Conservation (phyloP, 768 basidiomycete genomes). For the Tubosaeta sp. region DNA sequence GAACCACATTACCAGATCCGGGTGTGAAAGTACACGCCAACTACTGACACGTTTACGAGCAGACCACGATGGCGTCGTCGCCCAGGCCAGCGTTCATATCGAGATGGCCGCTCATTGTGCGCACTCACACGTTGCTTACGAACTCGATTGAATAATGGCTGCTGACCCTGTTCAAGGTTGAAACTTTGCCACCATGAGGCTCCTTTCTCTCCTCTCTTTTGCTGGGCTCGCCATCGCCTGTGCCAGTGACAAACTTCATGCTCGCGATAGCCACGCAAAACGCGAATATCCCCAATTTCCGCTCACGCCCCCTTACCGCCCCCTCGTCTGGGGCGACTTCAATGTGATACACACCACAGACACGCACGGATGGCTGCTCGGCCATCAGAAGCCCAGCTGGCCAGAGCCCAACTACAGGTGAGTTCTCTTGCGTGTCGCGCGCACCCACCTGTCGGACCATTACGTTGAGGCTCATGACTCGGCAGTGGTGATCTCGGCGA, state of each 20-base stretch:
- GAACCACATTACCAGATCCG: neutral
- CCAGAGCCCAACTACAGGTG: conserved; percentile 76
- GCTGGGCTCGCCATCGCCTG: conserved; percentile 21
- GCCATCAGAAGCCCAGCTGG: conserved; percentile 70
- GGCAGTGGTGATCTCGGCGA: conserved; percentile 67
- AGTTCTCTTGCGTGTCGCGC: conserved; percentile 6
- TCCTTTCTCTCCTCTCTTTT: conserved; percentile 16
- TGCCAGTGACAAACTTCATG: conserved; percentile 12
- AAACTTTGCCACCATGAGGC: neutral
- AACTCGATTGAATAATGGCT: neutral
- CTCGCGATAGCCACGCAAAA: conserved; percentile 27
- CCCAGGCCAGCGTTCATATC: neutral
- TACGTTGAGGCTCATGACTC: neutral
- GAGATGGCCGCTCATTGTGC: neutral
- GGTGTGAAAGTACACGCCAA: no score
- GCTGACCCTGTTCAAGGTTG: neutral
- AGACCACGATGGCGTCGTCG: neutral
- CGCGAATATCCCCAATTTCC: conserved; percentile 39
- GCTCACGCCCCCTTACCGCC: conserved; percentile 55
- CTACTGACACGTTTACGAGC: neutral
- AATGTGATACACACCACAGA: conserved; percentile 88
- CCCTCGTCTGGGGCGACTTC: conserved; percentile 83
- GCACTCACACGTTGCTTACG: neutral
- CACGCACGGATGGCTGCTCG: conserved; percentile 77
- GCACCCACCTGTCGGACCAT: neutral